Base-by-base conservation (phyloP, 768 basidiomycete species). In the Phlebiopsis gigantea region DNA sequence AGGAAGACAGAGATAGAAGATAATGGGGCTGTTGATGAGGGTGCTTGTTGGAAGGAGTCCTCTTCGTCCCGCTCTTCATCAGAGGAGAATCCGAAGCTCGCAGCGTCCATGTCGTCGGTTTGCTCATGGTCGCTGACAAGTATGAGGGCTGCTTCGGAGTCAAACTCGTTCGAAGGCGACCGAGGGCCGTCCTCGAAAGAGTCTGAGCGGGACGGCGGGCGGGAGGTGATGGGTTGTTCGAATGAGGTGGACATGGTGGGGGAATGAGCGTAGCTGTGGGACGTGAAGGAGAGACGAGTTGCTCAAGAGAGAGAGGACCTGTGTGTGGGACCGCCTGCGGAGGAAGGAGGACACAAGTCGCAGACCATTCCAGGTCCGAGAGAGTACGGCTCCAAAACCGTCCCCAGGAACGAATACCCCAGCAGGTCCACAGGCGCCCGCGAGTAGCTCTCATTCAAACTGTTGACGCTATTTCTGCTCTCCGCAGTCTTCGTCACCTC, bases 121-220 rank as follows among this genome's bases (percentile, higher is more conserved):
- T 77, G 75, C 22, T 82, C 81, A 14, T 73, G 71, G 64, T 84
- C 75, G 47, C 83, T 81, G 31, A 86, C 79, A 28, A 88, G 80
- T 53, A 88, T 79, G 46, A 88, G 79, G 17, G 82, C 82, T 14
- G 85, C 73, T 31, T 79, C 73, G 2, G 78, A 75, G 59, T 70
- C 71, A 53, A 69, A 63, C 46, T 58, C 66, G 49, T 64, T 57
- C 26, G 65, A 48, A 5, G 65, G 65, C 10, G 65, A 66, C 17
- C 39, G 57, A 12, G 63, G 63, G 15, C 63, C 66, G 8, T 63
- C 64, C n/a, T 24, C 52, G 41, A 62, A 63, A n/a, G 63, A 63
- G 55, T 61, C 62, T 15, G 66, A 64, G 63, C 59, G 46, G 62
- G 63, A 19, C 62, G 63, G 34, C 55, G 62, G 28, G 56, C 47